These are phyloP conservation scores for Pythium angustatum DNA, from an alignment of 352 stramenopile genomes.

Conservation along the genomic window DNA sequence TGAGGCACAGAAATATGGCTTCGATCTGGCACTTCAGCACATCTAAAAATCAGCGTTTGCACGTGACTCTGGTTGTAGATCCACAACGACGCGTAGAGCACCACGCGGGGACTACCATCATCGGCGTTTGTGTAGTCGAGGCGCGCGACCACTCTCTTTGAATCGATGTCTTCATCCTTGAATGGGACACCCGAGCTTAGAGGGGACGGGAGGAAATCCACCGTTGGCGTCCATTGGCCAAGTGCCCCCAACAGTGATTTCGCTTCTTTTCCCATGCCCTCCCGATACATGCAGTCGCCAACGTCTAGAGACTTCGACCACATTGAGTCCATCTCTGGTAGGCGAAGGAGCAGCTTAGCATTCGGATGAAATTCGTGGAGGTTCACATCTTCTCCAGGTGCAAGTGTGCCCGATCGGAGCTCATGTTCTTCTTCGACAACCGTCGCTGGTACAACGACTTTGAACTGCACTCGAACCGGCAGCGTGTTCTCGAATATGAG, in stretches of 20 bases:
- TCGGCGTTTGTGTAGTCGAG: constrained; percentile 84
- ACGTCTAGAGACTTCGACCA: constrained; percentile 74
- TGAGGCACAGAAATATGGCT: constrained; percentile 57
- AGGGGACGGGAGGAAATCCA: constrained; percentile 72
- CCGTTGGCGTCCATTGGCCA: constrained; percentile 54
- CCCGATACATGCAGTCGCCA: constrained; percentile 80
- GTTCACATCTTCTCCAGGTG: constrained; percentile 80
- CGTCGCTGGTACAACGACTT: constrained; percentile 43
- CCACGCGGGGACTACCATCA: constrained; percentile 80
- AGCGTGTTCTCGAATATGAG: constrained; percentile 88
- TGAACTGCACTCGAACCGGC: constrained; percentile 84
- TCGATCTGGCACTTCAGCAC: constrained; percentile 52
- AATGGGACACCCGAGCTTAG: constrained; percentile 55
- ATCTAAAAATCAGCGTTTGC: constrained; percentile 74
- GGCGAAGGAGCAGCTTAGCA: constrained; percentile 62
- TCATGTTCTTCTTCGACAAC: constrained; percentile 32
- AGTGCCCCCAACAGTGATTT: constrained; percentile 62
- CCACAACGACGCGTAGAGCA: constrained; percentile 84
- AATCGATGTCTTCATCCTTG: constrained; percentile 65
- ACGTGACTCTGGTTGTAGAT: constrained; percentile 91
- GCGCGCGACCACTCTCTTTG: constrained; percentile 66
- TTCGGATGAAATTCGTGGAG: constrained; percentile 85
- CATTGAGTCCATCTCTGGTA: constrained; percentile 87
- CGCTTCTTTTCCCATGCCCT: constrained; percentile 68
- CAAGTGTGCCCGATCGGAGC: constrained; percentile 68